Percentiles rank a stretch among this genome's conserved stretches.
phyloP scores from a whole-genome alignment of 441 rosid species.

The Melastoma candidum region DNA sequence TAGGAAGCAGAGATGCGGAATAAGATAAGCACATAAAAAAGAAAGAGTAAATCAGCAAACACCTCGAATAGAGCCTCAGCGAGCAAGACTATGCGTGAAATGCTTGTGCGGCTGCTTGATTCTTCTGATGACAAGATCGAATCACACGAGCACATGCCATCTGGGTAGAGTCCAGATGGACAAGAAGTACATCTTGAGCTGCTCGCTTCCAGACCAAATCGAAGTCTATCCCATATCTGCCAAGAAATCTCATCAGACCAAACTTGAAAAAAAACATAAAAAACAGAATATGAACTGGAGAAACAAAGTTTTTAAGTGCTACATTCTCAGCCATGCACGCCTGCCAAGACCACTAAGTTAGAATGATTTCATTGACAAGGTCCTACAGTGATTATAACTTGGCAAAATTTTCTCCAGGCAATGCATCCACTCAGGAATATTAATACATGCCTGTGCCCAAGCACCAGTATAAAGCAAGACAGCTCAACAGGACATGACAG shows the following conservation, averaged over 20 bases:
- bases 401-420: too few species aligned
- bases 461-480: background rate
- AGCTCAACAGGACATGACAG: conserved; percentile 1
- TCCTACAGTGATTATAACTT: too few species aligned
- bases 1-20: background rate
- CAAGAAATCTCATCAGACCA: conserved; percentile 5
- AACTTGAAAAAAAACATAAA: background rate
- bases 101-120: conserved; percentile 42
- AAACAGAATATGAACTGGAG: too few species aligned
- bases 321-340: too few species aligned
- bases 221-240: conserved; percentile 64
- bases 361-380: too few species aligned
- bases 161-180: conserved; percentile 55
- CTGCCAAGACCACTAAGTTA: too few species aligned
- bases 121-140: conserved; percentile 32
- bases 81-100: conserved; percentile 70
- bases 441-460: background rate
- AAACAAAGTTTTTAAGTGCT: too few species aligned
- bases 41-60: conserved; percentile 5
- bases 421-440: background rate
- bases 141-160: conserved; percentile 59
- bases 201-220: conserved; percentile 32
- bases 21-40: background rate
- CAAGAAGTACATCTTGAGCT: conserved; percentile 28
- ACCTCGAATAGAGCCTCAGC: conserved; percentile 81